Evolutionary conservation across 495 filamentous ascomycete genomes (phyloP), one percentile per base, ranked within the genome.

Genomic region (Talaromyces proteolyticus): DNA sequence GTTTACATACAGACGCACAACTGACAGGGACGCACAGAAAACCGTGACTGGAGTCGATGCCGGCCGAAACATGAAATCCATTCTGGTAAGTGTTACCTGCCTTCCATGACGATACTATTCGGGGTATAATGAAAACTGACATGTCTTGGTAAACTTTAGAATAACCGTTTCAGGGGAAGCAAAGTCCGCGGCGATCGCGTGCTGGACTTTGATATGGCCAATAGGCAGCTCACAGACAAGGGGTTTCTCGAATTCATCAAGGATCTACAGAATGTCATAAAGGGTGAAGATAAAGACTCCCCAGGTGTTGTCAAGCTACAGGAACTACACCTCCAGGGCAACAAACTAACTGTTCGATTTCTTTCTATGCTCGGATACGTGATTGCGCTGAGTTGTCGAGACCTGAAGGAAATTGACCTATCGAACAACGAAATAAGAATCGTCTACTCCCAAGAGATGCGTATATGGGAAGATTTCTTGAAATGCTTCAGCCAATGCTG

Each of bases 391-490:
- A 65, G 61, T 3, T 43, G 57, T n/a, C 57, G 60, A 14, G 73
- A 77, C 43, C 53, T 79, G 7, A 66, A 66, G 42, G 69, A 73
- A 37, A 52, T 79, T n/a, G 68, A 75, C 38, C 52, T 79, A 5
- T 70, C 74, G 1, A 46, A 62, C n/a, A 79, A 79, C 50, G 22
- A 59, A 0, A 72, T 79, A 44, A 47, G 45, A 1, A 63, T 77
- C 16, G 43, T 19, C 1, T 67, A 55, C 12, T 40, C 55, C 19
- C 58, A 61, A n/a, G 59, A 76, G 6, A 61, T 62, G 34, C 46
- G 47, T 3, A 55, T 65, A n/a, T 78, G 75, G 76, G 57, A 66
- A 46, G 23, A 43, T 3, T 79, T 79, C 40, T 50, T 78, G 10
- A 38, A 56, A 5, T 67, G 70, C 1, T 74, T 79, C 55, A 53